These are phyloP conservation scores for Puccinia sorghi DNA, from an alignment of 1,284 basidiomycete genomes.

Conservation along the genomic window DNA sequence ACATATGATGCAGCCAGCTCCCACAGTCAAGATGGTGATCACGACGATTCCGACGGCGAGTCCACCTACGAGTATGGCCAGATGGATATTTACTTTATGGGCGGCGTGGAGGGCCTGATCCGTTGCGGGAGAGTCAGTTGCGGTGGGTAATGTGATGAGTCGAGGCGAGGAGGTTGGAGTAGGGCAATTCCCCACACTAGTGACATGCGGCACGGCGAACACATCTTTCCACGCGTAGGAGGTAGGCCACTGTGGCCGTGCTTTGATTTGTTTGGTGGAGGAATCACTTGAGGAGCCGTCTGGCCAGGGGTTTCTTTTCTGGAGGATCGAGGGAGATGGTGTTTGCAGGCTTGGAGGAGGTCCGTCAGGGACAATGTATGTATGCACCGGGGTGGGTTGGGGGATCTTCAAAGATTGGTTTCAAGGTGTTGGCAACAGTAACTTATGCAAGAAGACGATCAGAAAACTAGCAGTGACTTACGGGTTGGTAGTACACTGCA, in stretches of 20 bases:
- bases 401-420: not conserved
- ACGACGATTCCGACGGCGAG: slow-evolving; percentile 31
- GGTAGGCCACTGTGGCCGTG: not conserved
- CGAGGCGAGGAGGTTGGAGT: not conserved
- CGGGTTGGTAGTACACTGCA: not conserved
- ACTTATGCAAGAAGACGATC: not conserved
- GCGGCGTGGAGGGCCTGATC: slow-evolving; percentile 15
- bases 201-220: slow-evolving; percentile 15
- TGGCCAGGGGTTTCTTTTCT: slow-evolving; percentile 6
- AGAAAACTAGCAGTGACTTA: not conserved
- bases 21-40: slow-evolving; percentile 16
- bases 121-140: not conserved
- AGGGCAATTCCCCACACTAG: slow-evolving; percentile 15
- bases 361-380: slow-evolving; percentile 1
- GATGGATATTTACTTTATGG: slow-evolving; percentile 24
- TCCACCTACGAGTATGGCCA: slow-evolving; percentile 21
- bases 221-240: slow-evolving; percentile 20
- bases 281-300: not conserved
- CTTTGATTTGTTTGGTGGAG: not conserved
- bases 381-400: slow-evolving; percentile 11
- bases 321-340: not conserved
- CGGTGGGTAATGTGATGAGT: not conserved
- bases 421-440: not conserved
- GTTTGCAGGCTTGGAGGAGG: slow-evolving; percentile 2
- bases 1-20: slow-evolving; percentile 9